Evolutionary conservation across 345 rosid genomes (phyloP).

Genomic region (Camelina neglecta): DNA sequence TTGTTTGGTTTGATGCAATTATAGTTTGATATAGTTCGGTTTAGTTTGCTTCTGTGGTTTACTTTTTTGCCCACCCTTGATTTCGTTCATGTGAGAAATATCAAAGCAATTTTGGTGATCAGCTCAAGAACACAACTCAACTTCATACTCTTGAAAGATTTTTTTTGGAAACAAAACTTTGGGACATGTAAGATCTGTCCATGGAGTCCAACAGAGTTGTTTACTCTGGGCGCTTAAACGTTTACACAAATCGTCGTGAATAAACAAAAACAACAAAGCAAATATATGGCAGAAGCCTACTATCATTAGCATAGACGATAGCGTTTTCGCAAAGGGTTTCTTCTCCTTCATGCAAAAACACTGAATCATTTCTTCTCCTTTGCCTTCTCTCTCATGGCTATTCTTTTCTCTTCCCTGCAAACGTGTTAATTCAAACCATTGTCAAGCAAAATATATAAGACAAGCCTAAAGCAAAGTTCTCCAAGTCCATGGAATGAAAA

Average conservation of each 20-base stretch:
- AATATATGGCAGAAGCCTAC: conserved; percentile 23
- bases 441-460: background rate
- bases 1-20: background rate
- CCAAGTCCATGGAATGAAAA: background rate
- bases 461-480: background rate
- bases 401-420: conserved; percentile 84
- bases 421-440: background rate
- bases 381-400: conserved; percentile 49
- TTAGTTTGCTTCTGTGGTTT: background rate
- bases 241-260: conserved; percentile 14
- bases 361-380: conserved; percentile 36
- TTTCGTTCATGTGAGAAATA: background rate
- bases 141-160: background rate
- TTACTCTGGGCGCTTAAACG: background rate
- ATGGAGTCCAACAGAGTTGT: conserved; percentile 20
- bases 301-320: background rate
- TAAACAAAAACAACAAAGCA: conserved; percentile 28
- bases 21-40: background rate
- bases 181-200: conserved; percentile 35
- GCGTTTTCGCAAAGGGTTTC: background rate
- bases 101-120: background rate
- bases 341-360: conserved; percentile 18
- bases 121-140: conserved; percentile 7
- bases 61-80: background rate
- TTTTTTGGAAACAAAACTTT: conserved; percentile 39